phyloP scores from a whole-genome alignment of 129 eudicot species.

The Glebionis coronaria region DNA sequence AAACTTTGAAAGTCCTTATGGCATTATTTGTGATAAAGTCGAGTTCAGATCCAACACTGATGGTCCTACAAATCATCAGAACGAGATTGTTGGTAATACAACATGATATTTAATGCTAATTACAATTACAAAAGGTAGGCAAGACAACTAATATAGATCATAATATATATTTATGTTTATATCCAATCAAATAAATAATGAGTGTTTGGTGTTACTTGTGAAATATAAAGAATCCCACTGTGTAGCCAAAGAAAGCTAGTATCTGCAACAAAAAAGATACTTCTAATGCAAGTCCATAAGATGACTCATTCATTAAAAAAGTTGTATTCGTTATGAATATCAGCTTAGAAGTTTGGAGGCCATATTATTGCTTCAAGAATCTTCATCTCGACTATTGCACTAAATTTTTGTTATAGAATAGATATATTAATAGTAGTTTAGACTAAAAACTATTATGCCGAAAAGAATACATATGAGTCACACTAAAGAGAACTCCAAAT shows the following conservation, averaged over 20 bases:
- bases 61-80: too few species aligned
- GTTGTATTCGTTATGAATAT: neutral
- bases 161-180: too few species aligned
- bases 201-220: conserved; percentile 55
- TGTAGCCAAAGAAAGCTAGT: conserved; percentile 52
- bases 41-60: too few species aligned
- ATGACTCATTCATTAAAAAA: neutral
- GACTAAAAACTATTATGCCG: neutral
- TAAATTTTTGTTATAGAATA: conserved; percentile 39
- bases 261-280: conserved; percentile 36
- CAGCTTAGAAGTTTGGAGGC: conserved; percentile 56
- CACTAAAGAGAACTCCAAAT: conserved; percentile 72
- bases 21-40: too few species aligned
- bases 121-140: too few species aligned
- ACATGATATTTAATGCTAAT: too few species aligned
- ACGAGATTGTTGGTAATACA: too few species aligned
- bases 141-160: too few species aligned
- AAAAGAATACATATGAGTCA: conserved; percentile 78
- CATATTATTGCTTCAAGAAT: conserved; percentile 47
- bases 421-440: neutral
- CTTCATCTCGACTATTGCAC: conserved; percentile 53
- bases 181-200: too few species aligned
- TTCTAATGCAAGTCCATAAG: neutral
- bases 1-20: too few species aligned
- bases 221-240: conserved; percentile 47